Base-by-base conservation (phyloP, 176 grass and related monocot genomes). In the bread wheat (Triticum aestivum) region DNA sequence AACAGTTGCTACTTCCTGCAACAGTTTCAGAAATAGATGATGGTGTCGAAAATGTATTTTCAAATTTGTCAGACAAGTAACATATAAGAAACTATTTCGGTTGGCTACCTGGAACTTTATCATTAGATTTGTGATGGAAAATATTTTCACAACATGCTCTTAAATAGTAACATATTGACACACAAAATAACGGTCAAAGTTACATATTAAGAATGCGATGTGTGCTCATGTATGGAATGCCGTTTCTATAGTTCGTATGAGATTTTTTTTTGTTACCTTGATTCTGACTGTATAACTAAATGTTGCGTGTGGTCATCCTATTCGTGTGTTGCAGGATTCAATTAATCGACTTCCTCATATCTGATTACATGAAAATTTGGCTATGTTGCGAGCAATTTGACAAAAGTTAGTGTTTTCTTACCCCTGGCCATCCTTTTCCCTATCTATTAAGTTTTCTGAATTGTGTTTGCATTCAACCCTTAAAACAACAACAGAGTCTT, bases 341-440 rank as follows among this genome's bases (percentile, higher is more conserved):
- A 69, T 88, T 98, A 86, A 86, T 94, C 3, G 92, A 96, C 77
- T 94, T 98, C 89, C 84, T 98, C 34, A 85, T 94, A 89, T 82
- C 85, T 26, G 92, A 96, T 75, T 88, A 92, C 80, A 35, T 94
- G 61, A 92, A 88, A 77, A 86, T 33, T 54, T 98, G 96, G 96
- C 75, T 96, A 70, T 91, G 81, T 35, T 34, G 29, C 2, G 79
- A 91, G 78, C 81, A 90, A 79, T 92, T 96, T 80, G 92, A 96
- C 59, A 88, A 66, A 79, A 91, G 93, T 98, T 78, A 69, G 96
- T 91, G 73, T 35, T 75, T 87, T 85, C 4, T 72, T 61, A 27
- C 27, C 66, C 58, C n/a, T 70, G 64, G 72, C 9, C 14, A 59
- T 20, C 23, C 4, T 76, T 21, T 88, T 87, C 21, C 68, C 2